Base-by-base conservation (phyloP, 2,329 filamentous ascomycete genomes). In the Fusarium sp. region DNA sequence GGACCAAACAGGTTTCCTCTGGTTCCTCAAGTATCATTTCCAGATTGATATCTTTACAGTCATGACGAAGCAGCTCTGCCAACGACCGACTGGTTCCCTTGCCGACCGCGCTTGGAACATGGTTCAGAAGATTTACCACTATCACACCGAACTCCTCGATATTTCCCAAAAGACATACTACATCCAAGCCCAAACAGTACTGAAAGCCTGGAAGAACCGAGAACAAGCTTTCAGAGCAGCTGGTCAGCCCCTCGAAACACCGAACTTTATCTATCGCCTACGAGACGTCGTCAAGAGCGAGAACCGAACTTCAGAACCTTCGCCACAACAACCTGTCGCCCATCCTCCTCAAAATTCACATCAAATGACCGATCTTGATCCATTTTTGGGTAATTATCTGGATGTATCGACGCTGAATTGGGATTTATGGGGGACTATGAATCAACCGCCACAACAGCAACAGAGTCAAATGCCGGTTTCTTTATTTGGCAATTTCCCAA, bases 1-100 rank as follows among this genome's bases (percentile, higher is more conserved):
- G 71, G 78, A 80, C 22, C 80, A 83, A 29, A 82, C 80, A 1
- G 85, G 86, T 3, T 90, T 89, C 75, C 74, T 86, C 15, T 90
- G 88, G 88, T 89, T 86, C 71, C 81, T 85, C 76, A 84, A 84
- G 65, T 79, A 82, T 29, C 85, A 89, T 73, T 89, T 90, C 77
- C 87, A 89, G 73, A 79, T 86, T 52, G 88, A 89, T 61, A 80
- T 89, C 29, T 87, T 90, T 67, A 80, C 86, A 41, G 88, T 88
- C 75, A 83, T 89, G 77, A 84, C 85, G 0, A 86, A 86, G 8
- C 86, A 89, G 74, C 83, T 90, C 17, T 85, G 83, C 68, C 81
- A 84, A 36, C 85, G 86, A 41, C 83, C 82, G 1, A 81, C 81
- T 4, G 88, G 88, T 13, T 78, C 76, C 7, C 79, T 90, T 14